A percentile compares a stretch with the other conserved stretches of the same genome.
Evolutionary conservation across 2,329 filamentous ascomycete species (phyloP).

Genomic region (Calcarisporium arbuscula): DNA sequence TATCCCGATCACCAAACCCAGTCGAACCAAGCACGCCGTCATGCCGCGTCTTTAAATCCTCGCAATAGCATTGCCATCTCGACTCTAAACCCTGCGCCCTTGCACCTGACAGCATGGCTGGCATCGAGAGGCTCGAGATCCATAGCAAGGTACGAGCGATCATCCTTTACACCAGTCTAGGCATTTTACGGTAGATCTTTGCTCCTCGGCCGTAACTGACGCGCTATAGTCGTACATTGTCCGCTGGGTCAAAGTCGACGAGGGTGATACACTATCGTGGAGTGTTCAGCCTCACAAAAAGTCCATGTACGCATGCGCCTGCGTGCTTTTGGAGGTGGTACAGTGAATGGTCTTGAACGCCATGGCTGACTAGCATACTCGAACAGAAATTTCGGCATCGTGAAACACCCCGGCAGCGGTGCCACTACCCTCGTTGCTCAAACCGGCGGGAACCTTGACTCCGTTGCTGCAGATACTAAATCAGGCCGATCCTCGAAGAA

Average conservation of each 20-base stretch:
- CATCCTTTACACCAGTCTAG: not conserved
- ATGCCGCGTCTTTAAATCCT: too few species aligned
- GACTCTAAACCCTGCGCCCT: not conserved
- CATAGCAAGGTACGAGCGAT: slow-evolving; percentile 75
- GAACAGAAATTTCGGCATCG: slow-evolving; percentile 82
- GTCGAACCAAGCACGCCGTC: not conserved
- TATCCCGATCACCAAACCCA: not conserved
- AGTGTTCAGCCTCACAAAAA: slow-evolving; percentile 97
- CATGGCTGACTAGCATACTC: slow-evolving; percentile 12
- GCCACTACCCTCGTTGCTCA: slow-evolving; percentile 40
- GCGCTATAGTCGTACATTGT: slow-evolving; percentile 88
- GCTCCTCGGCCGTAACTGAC: slow-evolving; percentile 12
- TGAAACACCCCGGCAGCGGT: slow-evolving; percentile 85
- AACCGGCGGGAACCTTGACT: slow-evolving; percentile 35
- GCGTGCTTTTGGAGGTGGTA: not conserved
- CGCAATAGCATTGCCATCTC: not conserved
- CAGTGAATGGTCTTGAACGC: not conserved
- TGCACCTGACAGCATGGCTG: slow-evolving; percentile 60
- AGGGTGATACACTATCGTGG: slow-evolving; percentile 92
- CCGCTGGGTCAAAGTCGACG: slow-evolving; percentile 89
- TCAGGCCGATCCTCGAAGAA: slow-evolving; percentile 45
- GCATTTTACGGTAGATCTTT: slow-evolving; percentile 1
- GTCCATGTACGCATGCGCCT: slow-evolving; percentile 57
- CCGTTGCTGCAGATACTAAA: slow-evolving; percentile 42
- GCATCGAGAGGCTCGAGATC: slow-evolving; percentile 94